phyloP scores from a whole-genome alignment of 1,139 yeast genomes.

The Suhomyces guaymorum region DNA sequence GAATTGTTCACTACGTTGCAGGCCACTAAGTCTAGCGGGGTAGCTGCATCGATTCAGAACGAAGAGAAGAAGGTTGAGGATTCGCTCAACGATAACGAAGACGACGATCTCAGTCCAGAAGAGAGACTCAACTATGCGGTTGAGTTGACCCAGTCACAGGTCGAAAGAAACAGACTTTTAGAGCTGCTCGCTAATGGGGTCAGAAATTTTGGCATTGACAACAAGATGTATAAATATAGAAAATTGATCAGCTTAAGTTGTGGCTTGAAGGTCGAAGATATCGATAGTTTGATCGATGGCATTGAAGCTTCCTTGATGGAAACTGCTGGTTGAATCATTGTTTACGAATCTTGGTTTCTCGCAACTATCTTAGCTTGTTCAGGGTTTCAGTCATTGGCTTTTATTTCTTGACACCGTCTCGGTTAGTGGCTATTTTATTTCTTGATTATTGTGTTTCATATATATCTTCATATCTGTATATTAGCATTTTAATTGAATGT shows the following conservation, averaged over 20 bases:
- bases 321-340: slow-evolving; percentile 16
- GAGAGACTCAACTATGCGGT: slow-evolving; percentile 30
- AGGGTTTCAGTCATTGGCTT: not conserved
- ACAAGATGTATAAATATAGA: slow-evolving; percentile 77
- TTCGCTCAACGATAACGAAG: slow-evolving; percentile 14
- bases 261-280: slow-evolving; percentile 75
- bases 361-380: too few species aligned
- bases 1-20: slow-evolving; percentile 31
- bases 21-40: slow-evolving; percentile 49
- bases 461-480: slow-evolving; percentile 5
- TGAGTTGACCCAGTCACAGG: slow-evolving; percentile 55
- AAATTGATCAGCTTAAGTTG: slow-evolving; percentile 80
- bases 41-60: slow-evolving; percentile 48
- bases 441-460: slow-evolving; percentile 1
- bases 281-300: slow-evolving; percentile 61
- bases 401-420: too few species aligned
- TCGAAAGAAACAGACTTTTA: slow-evolving; percentile 49
- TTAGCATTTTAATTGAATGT: slow-evolving; percentile 6
- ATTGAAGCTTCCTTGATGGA: slow-evolving; percentile 48
- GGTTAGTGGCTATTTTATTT: not conserved
- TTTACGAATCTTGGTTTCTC: not conserved
- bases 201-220: slow-evolving; percentile 41
- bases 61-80: slow-evolving; percentile 36
- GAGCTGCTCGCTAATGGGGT: slow-evolving; percentile 37
- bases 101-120: slow-evolving; percentile 22